phyloP scores from a whole-genome alignment of 495 filamentous ascomycete species.

The Xylaria cubensis region DNA sequence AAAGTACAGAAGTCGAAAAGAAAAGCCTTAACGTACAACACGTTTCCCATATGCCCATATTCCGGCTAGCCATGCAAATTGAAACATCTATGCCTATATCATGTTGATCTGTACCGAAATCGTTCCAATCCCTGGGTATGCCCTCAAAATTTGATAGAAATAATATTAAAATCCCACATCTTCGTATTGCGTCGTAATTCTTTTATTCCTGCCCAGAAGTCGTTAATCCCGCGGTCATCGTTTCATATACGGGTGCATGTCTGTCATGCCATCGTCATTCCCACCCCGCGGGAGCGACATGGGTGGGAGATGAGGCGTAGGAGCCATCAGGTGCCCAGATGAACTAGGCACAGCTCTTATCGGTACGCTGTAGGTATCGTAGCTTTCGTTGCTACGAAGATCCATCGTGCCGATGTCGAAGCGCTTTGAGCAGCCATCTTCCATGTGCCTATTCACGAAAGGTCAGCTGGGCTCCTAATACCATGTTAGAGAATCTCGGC shows the following conservation, averaged over 20 bases:
- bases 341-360: conserved; percentile 38
- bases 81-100: conserved; percentile 15
- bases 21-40: conserved; percentile 17
- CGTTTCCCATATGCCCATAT: conserved; percentile 18
- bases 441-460: conserved; percentile 66
- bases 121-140: conserved; percentile 9
- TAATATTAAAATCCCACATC: background rate
- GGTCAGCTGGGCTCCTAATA: conserved; percentile 30
- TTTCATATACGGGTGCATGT: conserved; percentile 48
- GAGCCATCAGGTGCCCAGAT: conserved; percentile 36
- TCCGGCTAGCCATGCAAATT: conserved; percentile 15
- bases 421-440: conserved; percentile 79
- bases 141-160: background rate
- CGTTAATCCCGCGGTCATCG: conserved; percentile 28
- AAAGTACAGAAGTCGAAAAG: conserved; percentile 12
- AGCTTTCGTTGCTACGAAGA: conserved; percentile 47
- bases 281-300: conserved; percentile 51
- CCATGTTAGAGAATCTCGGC: background rate
- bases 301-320: conserved; percentile 45
- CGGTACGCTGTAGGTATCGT: conserved; percentile 41
- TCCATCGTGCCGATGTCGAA: conserved; percentile 63
- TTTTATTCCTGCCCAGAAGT: background rate
- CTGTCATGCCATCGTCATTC: conserved; percentile 42
- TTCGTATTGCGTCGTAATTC: background rate
- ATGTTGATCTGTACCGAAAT: background rate